These are phyloP conservation scores for Helotiales sp. DNA, from an alignment of 2,329 filamentous ascomycete species.

Conservation along the genomic window DNA sequence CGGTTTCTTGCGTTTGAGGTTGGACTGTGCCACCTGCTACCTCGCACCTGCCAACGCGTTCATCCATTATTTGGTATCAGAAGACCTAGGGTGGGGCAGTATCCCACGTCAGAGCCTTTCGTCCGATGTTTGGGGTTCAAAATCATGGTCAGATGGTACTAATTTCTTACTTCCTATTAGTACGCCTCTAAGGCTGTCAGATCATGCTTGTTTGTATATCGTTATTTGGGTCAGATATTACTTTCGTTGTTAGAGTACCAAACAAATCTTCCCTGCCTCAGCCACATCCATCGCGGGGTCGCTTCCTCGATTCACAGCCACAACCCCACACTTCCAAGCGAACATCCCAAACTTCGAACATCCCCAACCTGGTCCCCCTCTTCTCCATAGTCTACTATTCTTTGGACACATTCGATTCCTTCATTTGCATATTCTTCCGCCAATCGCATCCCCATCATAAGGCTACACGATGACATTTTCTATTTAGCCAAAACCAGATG, in stretches of 20 bases:
- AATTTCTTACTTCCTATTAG: not conserved
- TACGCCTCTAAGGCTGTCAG: not conserved
- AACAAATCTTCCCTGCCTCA: not conserved
- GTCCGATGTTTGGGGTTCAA: not conserved
- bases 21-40: not conserved
- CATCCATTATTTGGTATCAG: not conserved
- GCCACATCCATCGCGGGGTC: not conserved
- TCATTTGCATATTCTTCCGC: not conserved
- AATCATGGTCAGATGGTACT: not conserved
- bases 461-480: not conserved
- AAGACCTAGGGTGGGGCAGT: not conserved
- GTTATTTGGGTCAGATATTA: not conserved
- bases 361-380: not conserved
- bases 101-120: not conserved
- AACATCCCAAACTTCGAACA: too few species aligned
- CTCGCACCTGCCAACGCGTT: too few species aligned
- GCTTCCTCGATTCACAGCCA: not conserved
- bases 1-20: not conserved
- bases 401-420: not conserved
- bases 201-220: not conserved
- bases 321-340: constrained; percentile 1
- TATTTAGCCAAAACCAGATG: not conserved
- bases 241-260: not conserved
- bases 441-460: not conserved
- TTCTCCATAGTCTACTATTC: not conserved